phyloP scores from a whole-genome alignment of 305 asterid genomes.

The Solanum hybrid region DNA sequence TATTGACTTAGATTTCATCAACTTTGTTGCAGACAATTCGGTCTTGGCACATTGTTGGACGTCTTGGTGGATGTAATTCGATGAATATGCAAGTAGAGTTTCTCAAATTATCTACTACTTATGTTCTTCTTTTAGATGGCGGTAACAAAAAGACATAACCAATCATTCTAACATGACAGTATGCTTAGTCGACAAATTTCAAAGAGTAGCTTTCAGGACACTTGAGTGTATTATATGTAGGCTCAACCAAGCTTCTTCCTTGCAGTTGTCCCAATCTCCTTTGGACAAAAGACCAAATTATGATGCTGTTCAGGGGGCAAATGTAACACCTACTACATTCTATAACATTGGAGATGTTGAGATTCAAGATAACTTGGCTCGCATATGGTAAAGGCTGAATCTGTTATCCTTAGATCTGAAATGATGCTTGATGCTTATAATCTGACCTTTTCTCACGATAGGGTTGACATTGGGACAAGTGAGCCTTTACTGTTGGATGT shows the following conservation, averaged over 20 bases:
- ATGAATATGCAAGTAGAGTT: conserved; percentile 84
- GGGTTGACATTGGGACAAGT: conserved; percentile 85
- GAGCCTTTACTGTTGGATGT: conserved; percentile 80
- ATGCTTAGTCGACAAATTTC: neutral
- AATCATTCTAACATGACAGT: neutral
- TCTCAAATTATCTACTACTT: neutral
- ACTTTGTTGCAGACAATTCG: conserved; percentile 54
- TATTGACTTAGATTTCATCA: conserved; percentile 6
- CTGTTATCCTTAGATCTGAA: conserved; percentile 1
- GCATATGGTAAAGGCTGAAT: conserved; percentile 51
- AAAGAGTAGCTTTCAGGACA: neutral
- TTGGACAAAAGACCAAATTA: conserved; percentile 70
- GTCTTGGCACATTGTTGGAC: conserved; percentile 92
- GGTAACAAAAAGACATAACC: neutral
- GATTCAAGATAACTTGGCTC: conserved; percentile 82
- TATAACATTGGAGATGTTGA: conserved; percentile 94
- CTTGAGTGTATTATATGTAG: neutral
- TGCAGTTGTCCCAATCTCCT: conserved; percentile 70
- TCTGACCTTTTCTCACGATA: conserved; percentile 21
- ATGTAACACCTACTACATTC: conserved; percentile 68
- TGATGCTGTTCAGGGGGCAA: conserved; percentile 81
- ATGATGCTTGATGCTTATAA: conserved; percentile 6
- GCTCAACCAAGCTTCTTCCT: conserved; percentile 11
- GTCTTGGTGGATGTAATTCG: conserved; percentile 94
- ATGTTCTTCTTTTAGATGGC: neutral